Conservation (phyloP, 2,329 filamentous ascomycete genomes). For the Ambrosiella beaveri region DNA sequence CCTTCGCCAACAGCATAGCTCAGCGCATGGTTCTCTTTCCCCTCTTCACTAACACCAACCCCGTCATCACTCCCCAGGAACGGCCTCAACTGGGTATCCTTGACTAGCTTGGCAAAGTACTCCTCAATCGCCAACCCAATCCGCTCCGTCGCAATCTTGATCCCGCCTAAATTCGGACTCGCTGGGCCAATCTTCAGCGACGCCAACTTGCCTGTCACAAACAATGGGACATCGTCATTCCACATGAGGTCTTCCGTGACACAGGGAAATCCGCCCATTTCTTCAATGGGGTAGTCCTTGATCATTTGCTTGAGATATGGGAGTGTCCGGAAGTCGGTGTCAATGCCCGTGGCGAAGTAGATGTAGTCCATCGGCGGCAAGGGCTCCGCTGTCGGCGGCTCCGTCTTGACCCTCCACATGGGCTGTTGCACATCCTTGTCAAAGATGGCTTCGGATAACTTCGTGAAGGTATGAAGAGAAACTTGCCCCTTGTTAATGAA, state of each 20-base stretch:
- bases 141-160: background rate
- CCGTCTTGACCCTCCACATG: constrained; percentile 29
- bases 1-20: background rate
- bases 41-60: background rate
- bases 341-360: constrained; percentile 59
- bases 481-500: constrained; percentile 36
- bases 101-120: background rate
- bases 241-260: constrained; percentile 31
- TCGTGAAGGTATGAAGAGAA: constrained; percentile 39
- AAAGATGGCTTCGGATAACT: constrained; percentile 28
- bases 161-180: background rate
- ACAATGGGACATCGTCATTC: background rate
- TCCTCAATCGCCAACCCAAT: background rate
- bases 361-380: constrained; percentile 49
- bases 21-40: background rate
- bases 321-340: constrained; percentile 42
- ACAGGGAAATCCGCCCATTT: constrained; percentile 50
- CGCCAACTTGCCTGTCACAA: background rate
- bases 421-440: background rate
- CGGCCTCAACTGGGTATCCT: background rate
- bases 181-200: background rate
- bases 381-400: constrained; percentile 29
- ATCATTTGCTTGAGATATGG: constrained; percentile 44
- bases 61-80: background rate
- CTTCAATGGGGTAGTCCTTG: constrained; percentile 41